Evolutionary conservation across 2,329 filamentous ascomycete species (phyloP).

Genomic region (Aspergillus niger): DNA sequence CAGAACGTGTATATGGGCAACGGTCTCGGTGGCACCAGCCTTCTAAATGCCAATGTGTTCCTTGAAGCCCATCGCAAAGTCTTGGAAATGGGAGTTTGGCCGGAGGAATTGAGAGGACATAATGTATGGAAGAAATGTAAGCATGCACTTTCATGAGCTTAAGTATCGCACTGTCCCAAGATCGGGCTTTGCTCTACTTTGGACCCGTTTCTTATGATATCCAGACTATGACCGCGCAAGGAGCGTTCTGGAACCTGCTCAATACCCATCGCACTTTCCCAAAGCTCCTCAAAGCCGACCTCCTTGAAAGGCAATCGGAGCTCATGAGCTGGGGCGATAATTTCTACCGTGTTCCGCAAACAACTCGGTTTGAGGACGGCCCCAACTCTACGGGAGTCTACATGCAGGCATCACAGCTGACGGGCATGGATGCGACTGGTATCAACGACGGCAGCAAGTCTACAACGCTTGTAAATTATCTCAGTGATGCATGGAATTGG

Average conservation of each 20-base stretch:
- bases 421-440: slow-evolving; percentile 5
- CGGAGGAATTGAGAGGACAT: background rate
- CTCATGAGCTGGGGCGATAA: slow-evolving; percentile 7
- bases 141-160: background rate
- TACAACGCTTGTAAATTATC: slow-evolving; percentile 61
- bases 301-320: background rate
- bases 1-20: slow-evolving; percentile 11
- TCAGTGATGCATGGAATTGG: slow-evolving; percentile 72
- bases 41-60: slow-evolving; percentile 7
- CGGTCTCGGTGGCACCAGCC: slow-evolving; percentile 6
- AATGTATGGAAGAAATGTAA: slow-evolving; percentile 1
- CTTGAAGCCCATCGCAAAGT: background rate
- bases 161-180: too few relatives aligned
- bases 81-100: slow-evolving; percentile 4
- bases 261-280: background rate
- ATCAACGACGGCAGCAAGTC: slow-evolving; percentile 50
- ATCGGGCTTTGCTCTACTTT: too few relatives aligned
- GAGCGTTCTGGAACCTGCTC: background rate
- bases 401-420: slow-evolving; percentile 1
- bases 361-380: slow-evolving; percentile 3
- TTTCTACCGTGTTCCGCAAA: slow-evolving; percentile 5
- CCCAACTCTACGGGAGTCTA: slow-evolving; percentile 4
- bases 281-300: background rate
- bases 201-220: background rate
- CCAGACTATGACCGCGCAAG: slow-evolving; percentile 5